Evolutionary conservation across 257 asterid genomes (phyloP).

Genomic region (Solanum chiquidenum): DNA sequence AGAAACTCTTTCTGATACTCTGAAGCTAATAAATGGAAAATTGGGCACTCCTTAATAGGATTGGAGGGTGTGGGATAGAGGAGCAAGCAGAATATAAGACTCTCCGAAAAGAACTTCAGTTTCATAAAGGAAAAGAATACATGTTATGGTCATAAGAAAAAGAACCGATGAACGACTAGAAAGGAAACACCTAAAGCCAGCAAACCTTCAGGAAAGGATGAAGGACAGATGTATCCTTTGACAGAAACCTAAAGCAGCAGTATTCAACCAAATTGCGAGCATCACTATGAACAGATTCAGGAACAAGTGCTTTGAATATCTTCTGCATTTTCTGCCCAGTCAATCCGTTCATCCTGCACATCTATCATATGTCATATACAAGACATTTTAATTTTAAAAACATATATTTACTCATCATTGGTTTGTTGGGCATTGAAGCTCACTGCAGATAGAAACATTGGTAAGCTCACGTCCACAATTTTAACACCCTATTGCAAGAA

Average conservation of each 20-base stretch:
- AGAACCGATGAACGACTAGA: neutral
- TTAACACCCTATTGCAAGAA: neutral
- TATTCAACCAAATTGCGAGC: constrained; percentile 88
- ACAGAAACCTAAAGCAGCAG: constrained; percentile 92
- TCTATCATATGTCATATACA: constrained; percentile 8
- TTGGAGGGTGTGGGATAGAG: neutral
- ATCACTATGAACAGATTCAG: constrained; percentile 51
- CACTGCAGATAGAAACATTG: neutral
- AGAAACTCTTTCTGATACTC: neutral
- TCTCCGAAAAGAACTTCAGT: neutral
- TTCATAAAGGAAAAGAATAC: neutral
- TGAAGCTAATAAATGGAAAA: neutral
- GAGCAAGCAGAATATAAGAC: neutral
- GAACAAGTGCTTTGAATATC: constrained; percentile 74
- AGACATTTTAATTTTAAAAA: neutral
- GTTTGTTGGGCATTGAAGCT: neutral
- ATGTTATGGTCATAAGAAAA: neutral
- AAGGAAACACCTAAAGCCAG: neutral
- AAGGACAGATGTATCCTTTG: constrained; percentile 54
- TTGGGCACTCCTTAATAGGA: neutral
- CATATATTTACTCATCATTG: neutral
- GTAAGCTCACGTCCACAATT: neutral
- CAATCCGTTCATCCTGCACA: constrained; percentile 92
- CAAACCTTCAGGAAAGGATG: constrained; percentile 90
- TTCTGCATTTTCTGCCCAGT: constrained; percentile 88